These are phyloP conservation scores for Dorcoceras hygrometricum DNA, from an alignment of 257 asterid species.

Conservation along the genomic window DNA sequence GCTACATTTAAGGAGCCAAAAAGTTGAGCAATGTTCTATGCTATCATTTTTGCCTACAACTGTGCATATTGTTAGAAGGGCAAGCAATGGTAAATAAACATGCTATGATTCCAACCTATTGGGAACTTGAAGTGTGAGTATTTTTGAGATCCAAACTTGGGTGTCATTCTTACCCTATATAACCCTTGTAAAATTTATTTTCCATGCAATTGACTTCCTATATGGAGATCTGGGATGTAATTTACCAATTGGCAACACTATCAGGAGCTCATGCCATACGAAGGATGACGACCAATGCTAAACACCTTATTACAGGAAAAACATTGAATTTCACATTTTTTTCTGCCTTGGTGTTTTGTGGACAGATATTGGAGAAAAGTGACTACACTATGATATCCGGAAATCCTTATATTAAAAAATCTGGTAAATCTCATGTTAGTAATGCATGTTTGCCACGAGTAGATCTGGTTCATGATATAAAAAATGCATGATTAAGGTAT, in stretches of 20 bases:
- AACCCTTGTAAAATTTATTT: too few relatives aligned
- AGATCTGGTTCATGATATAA: slow-evolving; percentile 16
- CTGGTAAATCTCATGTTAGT: slow-evolving; percentile 47
- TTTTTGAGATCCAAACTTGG: too few relatives aligned
- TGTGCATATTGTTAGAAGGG: too few relatives aligned
- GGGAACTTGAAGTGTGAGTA: too few relatives aligned
- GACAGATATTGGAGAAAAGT: slow-evolving; percentile 84
- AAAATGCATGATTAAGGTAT: slow-evolving; percentile 11
- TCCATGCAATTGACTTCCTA: too few relatives aligned
- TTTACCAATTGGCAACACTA: neutral
- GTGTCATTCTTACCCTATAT: too few relatives aligned
- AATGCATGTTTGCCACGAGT: slow-evolving; percentile 13
- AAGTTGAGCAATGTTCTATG: too few relatives aligned
- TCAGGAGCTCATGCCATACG: slow-evolving; percentile 6
- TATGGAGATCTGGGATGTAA: too few relatives aligned
- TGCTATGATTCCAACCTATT: too few relatives aligned
- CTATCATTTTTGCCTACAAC: too few relatives aligned
- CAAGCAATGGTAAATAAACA: too few relatives aligned
- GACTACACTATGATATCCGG: slow-evolving; percentile 85
- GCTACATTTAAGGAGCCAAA: too few relatives aligned
- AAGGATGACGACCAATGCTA: slow-evolving; percentile 2
- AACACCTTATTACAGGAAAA: slow-evolving; percentile 12
- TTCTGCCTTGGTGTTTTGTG: slow-evolving; percentile 26
- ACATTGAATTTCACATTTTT: slow-evolving; percentile 9
- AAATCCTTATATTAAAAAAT: slow-evolving; percentile 62